Percentiles rank a stretch among this genome's conserved stretches.
Evolutionary conservation across 2,329 filamentous ascomycete genomes (phyloP).

Genomic region (Venturia oleaginea): DNA sequence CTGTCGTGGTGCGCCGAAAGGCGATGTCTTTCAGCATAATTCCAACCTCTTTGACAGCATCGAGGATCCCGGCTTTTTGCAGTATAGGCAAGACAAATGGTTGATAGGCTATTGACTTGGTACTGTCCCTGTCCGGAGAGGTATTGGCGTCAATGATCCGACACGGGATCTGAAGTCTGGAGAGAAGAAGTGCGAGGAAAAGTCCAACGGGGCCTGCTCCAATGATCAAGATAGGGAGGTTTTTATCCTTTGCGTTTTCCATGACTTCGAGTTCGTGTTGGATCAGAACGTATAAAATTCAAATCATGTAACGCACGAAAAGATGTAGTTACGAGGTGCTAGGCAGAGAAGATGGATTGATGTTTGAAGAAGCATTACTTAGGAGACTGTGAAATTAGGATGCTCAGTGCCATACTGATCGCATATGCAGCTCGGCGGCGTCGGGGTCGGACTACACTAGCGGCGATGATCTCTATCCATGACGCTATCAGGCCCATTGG

Average conservation of each 20-base stretch:
- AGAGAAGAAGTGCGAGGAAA: conserved; percentile 32
- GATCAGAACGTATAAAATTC: background rate
- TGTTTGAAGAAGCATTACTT: too few species aligned
- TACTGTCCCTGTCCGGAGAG: background rate
- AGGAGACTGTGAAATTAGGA: background rate
- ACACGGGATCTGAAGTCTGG: conserved; percentile 25
- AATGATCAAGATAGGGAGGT: conserved; percentile 24
- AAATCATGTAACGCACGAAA: background rate
- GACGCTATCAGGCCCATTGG: background rate
- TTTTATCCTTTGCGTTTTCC: background rate
- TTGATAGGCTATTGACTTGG: conserved; percentile 1
- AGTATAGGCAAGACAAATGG: conserved; percentile 22
- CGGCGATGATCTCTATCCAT: conserved; percentile 2
- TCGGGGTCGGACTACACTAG: background rate
- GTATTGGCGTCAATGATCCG: conserved; percentile 24
- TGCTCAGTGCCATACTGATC: background rate
- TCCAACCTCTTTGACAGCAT: conserved; percentile 15
- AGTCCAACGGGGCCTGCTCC: conserved; percentile 34
- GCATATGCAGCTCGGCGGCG: background rate
- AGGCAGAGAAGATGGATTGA: background rate
- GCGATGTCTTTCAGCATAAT: background rate
- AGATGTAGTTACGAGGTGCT: background rate
- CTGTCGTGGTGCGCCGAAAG: background rate
- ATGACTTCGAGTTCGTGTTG: background rate
- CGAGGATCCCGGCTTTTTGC: conserved; percentile 27